Base-by-base conservation (phyloP, 208 protist species). In the Acanthamoeba healyi region DNA sequence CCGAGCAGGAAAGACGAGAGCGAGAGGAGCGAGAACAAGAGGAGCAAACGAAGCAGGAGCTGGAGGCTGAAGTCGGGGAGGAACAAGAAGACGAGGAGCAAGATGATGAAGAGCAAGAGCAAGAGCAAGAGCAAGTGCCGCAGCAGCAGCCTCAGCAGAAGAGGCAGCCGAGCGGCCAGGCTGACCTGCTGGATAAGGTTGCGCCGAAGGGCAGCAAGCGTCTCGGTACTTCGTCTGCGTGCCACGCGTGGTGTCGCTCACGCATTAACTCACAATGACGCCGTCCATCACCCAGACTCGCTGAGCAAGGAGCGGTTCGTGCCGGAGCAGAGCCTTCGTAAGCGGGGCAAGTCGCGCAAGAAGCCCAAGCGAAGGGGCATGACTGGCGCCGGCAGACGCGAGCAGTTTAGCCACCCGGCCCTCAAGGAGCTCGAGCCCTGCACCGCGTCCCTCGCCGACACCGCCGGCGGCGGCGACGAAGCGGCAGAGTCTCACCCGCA, bases 361-460 rank as follows among this genome's bases (percentile, higher is more conserved):
- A 44, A 34, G 40, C 72, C 72, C 36, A 82, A 82, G 72, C 34
- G 72, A 10, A 34, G 72, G 14, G 24, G 14, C 40, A 44, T 82
- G 3, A 82, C 72, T 5, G 34, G 38, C 63, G 34, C 19, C 42
- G 72, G 72, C 42, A 5, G 29, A 17, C 72, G 72, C 36, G 72
- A 82, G 72, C 15, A 51, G 26, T 82, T 82, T 40, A 44, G 40
- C 29, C 72, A 82, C 42, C 72, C 72, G 42, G 72, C 72, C 42
- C 72, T 82, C 42, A 82, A 82, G 72, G 72, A 82, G 72, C 72
- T 82, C 72, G 72, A 82, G 38, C 40, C 72, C 42, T 82, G 72
- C 42, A 82, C 72, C 17, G 70, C 36, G 24, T 32, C 70, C 7
- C 6, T 79, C 24, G 32, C 36, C 24, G 70, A 79, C 15, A 32